A percentile compares a stretch with the other conserved stretches of the same genome.
These are phyloP conservation scores for Exophiala calicioides DNA, from an alignment of 2,329 filamentous ascomycete genomes.

Conservation along the genomic window DNA sequence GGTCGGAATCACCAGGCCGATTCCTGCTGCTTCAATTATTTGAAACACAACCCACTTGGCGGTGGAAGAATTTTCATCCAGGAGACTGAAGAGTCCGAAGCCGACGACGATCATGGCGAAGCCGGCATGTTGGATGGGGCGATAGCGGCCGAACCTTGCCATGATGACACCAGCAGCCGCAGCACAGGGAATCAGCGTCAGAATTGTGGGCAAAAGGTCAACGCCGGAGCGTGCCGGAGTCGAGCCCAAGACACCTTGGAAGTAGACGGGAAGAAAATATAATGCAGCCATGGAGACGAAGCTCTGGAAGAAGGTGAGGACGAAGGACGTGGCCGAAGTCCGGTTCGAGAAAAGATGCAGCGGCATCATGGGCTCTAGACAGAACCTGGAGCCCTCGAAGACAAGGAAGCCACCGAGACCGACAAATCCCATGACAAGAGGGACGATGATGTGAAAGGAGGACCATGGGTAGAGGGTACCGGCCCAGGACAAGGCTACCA, in stretches of 20 bases:
- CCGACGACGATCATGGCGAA: conserved; percentile 32
- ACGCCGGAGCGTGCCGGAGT: conserved; percentile 35
- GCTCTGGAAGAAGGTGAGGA: conserved; percentile 44
- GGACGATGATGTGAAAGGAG: conserved; percentile 38
- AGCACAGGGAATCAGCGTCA: conserved; percentile 22
- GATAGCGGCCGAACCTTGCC: conserved; percentile 34
- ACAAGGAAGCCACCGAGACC: conserved; percentile 37
- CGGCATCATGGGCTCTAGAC: conserved; percentile 40
- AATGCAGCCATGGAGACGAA: conserved; percentile 45
- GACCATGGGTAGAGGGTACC: no score
- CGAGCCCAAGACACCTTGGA: conserved; percentile 35
- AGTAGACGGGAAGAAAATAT: conserved; percentile 47
- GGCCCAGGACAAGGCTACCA: no score
- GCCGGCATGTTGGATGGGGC: conserved; percentile 30
- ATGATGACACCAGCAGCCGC: conserved; percentile 31
- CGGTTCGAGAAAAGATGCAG: conserved; percentile 39
- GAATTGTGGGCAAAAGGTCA: conserved; percentile 29
- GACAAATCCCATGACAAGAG: conserved; percentile 39
- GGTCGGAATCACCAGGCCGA: conserved; percentile 25
- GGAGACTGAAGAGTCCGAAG: conserved; percentile 32
- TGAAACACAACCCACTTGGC: conserved; percentile 33
- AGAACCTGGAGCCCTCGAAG: conserved; percentile 43
- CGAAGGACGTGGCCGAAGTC: conserved; percentile 41
- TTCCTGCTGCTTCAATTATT: conserved; percentile 29
- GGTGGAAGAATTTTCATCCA: conserved; percentile 29